phyloP scores from a whole-genome alignment of 2,329 filamentous ascomycete species.

The Magnaporthales sp. region DNA sequence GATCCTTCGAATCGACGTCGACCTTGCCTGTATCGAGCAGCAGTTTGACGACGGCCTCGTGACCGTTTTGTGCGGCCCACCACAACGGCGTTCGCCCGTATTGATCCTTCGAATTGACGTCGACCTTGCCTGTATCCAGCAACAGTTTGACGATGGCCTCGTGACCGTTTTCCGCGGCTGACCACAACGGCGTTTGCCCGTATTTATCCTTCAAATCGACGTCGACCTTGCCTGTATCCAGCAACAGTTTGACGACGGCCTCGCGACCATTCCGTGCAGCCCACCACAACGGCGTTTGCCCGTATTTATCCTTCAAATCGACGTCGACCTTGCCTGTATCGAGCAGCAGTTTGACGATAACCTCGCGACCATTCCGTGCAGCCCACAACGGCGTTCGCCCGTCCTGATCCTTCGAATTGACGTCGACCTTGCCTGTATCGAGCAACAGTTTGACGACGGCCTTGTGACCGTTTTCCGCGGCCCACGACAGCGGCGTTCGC shows the following conservation, averaged over 20 bases:
- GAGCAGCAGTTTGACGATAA: conserved; percentile 1
- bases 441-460: neutral
- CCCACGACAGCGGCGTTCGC: neutral
- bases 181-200: neutral
- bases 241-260: neutral
- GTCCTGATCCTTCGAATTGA: neutral
- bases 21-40: neutral
- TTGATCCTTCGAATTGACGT: neutral
- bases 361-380: neutral
- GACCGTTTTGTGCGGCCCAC: neutral
- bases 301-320: neutral
- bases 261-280: neutral
- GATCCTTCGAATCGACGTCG: neutral
- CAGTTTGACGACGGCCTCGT: neutral
- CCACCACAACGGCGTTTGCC: neutral
- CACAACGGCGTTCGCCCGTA: neutral
- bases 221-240: neutral
- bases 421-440: neutral
- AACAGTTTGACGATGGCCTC: neutral
- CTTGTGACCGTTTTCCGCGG: neutral
- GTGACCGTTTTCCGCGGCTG: neutral
- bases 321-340: neutral
- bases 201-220: neutral
- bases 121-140: neutral
- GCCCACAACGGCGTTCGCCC: conserved; percentile 1